A percentile compares a stretch with the other conserved stretches of the same genome.
Conservation (phyloP, 257 asterid species). For the Ophiorrhiza pumila region DNA sequence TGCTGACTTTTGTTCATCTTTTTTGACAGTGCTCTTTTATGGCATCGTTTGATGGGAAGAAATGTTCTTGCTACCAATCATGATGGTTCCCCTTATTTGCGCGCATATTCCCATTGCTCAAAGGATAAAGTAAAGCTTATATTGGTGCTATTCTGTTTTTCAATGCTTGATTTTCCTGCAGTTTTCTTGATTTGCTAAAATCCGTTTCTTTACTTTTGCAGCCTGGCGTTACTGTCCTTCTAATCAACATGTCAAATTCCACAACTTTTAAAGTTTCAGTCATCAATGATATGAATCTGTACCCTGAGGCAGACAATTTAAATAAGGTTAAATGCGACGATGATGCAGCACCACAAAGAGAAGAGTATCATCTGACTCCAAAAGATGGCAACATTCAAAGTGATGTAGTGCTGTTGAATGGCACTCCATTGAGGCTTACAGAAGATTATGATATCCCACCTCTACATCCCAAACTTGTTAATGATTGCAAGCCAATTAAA, state of each 20-base stretch:
- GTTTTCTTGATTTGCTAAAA: not conserved
- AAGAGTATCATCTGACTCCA: slow-evolving; percentile 81
- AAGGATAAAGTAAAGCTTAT: slow-evolving; percentile 44
- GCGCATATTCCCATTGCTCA: slow-evolving; percentile 74
- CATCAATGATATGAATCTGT: slow-evolving; percentile 27
- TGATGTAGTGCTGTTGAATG: slow-evolving; percentile 60
- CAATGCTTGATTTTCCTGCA: not conserved
- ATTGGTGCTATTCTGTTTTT: not conserved
- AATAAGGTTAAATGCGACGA: not conserved
- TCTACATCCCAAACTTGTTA: slow-evolving; percentile 45
- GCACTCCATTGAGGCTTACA: slow-evolving; percentile 61
- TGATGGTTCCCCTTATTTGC: slow-evolving; percentile 49
- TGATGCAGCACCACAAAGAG: slow-evolving; percentile 36
- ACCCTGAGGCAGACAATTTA: not conserved
- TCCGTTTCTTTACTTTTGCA: slow-evolving; percentile 17
- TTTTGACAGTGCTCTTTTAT: slow-evolving; percentile 56
- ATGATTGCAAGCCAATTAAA: slow-evolving; percentile 37
- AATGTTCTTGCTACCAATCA: slow-evolving; percentile 57
- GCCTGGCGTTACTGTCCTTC: slow-evolving; percentile 49
- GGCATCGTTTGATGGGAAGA: slow-evolving; percentile 79
- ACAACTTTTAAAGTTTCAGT: slow-evolving; percentile 45
- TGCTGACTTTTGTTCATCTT: not conserved
- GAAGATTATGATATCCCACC: slow-evolving; percentile 47
- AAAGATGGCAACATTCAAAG: slow-evolving; percentile 61
- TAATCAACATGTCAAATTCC: slow-evolving; percentile 75